Evolutionary conservation across 805 yeast genomes (phyloP), one percentile per base, ranked within the genome.

Genomic region (Pichia pseudocactophila): DNA sequence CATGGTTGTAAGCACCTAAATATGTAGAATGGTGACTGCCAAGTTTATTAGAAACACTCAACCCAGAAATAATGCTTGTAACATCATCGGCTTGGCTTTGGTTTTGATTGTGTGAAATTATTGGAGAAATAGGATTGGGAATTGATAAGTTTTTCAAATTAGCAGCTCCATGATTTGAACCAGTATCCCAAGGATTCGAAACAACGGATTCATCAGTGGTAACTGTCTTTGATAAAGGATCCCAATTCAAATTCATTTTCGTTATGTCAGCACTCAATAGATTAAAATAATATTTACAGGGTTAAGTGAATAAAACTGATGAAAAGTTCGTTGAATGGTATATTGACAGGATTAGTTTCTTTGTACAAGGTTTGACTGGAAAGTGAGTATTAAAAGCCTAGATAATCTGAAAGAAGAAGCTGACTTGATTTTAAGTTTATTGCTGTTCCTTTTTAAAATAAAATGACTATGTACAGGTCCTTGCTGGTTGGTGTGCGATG

Each of bases 1-100:
- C 30, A 1, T 36, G 44, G 30, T 40, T 42, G 27, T 36, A 46
- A 28, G 33, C 33, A 26, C 36, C 58, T 32, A 57, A 51, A 12
- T 58, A 58, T 30, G 52, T 50, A 25, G 51, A 31, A 36, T 43
- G 49, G 7, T 54, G 40, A 34, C 48, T 19, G 17, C 26, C 26
- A 18, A 16, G 26, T 11, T 34, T 31, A 30, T 26, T 55, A 25
- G 55, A 51, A 11, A 54, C 57, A 40, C 55, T 52, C 38, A 61
- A 44, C 18, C 62, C 50, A 1, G 66, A 61, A 37, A 62, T 61
- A 32, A 61, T 56, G 38, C 62, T 57, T 30, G 58, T 60, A 36
- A 60, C 63, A 27, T 61, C 64, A 20, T 58, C 50, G 2, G 34
- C 38, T 33, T 38, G 41, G 26, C 41, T 44, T 30, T 40, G 41